Percentiles rank a stretch among this genome's conserved stretches.
phyloP scores from a whole-genome alignment of 495 filamentous ascomycete species.

The Neurospora tetraspora region DNA sequence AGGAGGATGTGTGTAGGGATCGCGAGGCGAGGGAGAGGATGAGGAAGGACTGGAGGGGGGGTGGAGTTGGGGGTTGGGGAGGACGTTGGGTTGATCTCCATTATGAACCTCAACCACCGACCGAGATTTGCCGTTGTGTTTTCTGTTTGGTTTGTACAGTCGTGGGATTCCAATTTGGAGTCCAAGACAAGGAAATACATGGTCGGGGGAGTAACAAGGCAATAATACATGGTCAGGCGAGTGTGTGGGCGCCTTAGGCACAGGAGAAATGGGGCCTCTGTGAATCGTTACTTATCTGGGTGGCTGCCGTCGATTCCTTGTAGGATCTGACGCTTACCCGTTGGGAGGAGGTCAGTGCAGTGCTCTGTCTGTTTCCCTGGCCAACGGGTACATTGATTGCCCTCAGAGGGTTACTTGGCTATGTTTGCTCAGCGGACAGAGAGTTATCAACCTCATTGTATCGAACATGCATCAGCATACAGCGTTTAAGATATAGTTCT shows the following conservation, averaged over 20 bases:
- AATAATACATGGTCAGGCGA: too few species aligned
- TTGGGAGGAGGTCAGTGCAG: too few species aligned
- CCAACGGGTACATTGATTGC: not conserved
- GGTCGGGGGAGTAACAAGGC: too few species aligned
- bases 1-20: constrained; percentile 78
- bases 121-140: too few species aligned
- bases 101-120: too few species aligned
- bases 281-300: too few species aligned
- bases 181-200: too few species aligned
- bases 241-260: too few species aligned
- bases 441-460: not conserved
- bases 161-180: too few species aligned
- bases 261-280: too few species aligned
- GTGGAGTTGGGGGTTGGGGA: constrained; percentile 59
- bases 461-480: not conserved
- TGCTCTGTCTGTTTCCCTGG: too few species aligned
- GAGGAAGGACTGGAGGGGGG: constrained; percentile 72
- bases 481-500: not conserved
- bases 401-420: not conserved
- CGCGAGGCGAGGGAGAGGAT: constrained; percentile 70
- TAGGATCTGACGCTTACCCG: not conserved
- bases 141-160: too few species aligned
- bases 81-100: not conserved
- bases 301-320: not conserved
- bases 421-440: not conserved